Conservation (phyloP, 306 rosid genomes). For the Urtica urens region DNA sequence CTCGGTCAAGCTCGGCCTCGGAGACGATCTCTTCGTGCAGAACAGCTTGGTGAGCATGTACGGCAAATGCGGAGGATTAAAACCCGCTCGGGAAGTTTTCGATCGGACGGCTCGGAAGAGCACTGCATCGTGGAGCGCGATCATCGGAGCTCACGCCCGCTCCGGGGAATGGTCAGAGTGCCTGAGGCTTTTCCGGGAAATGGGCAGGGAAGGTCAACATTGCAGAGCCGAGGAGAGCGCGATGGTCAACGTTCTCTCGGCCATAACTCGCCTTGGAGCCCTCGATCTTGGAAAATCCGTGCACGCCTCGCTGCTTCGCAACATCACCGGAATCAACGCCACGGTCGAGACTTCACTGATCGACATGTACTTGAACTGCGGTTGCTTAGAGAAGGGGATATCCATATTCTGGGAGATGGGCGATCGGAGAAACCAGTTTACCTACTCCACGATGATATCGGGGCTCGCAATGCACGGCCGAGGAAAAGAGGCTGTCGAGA, state of each 20-base stretch:
- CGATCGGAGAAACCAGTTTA: slow-evolving; percentile 43
- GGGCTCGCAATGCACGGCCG: slow-evolving; percentile 77
- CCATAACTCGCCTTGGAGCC: slow-evolving; percentile 78
- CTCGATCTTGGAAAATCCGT: slow-evolving; percentile 52
- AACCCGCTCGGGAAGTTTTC: slow-evolving; percentile 36
- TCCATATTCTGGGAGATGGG: slow-evolving; percentile 40
- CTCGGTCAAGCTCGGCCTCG: slow-evolving; percentile 44
- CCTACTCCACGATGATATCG: slow-evolving; percentile 65
- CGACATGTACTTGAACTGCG: slow-evolving; percentile 79
- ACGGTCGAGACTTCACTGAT: slow-evolving; percentile 61
- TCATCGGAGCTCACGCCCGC: slow-evolving; percentile 62
- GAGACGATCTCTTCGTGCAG: slow-evolving; percentile 55
- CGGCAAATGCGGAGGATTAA: slow-evolving; percentile 42
- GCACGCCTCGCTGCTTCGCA: slow-evolving; percentile 62
- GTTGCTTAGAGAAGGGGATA: slow-evolving; percentile 53
- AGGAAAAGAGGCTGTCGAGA: slow-evolving; percentile 56
- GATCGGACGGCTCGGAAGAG: slow-evolving; percentile 37
- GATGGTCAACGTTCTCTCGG: slow-evolving; percentile 56
- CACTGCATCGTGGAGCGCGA: slow-evolving; percentile 83
- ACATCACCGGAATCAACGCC: slow-evolving; percentile 56
- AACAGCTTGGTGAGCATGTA: slow-evolving; percentile 81
- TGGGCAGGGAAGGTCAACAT: slow-evolving; percentile 42
- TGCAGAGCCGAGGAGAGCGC: slow-evolving; percentile 75
- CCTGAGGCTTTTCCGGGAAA: slow-evolving; percentile 48
- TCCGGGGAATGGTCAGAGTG: slow-evolving; percentile 61